Percentiles rank a stretch among this genome's conserved stretches.
These are phyloP conservation scores for Colletotrichum falcatum DNA, from an alignment of 2,329 filamentous ascomycete species.

Conservation along the genomic window DNA sequence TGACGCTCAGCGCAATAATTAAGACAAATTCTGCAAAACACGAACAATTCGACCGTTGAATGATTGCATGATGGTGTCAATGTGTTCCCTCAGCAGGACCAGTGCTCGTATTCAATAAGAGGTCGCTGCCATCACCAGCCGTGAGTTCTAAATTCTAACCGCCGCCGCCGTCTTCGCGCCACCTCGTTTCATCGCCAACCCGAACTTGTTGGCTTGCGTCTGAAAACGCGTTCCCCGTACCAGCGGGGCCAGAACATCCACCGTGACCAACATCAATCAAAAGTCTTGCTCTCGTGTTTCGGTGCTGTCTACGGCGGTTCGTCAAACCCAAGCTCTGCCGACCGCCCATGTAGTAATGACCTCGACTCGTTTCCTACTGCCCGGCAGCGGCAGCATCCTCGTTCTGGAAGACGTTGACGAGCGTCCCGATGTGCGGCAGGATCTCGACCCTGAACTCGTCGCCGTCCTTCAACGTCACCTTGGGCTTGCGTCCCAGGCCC, in stretches of 20 bases:
- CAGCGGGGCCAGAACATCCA: neutral
- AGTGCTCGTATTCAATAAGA: too few species aligned
- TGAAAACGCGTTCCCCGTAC: neutral
- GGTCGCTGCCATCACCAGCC: too few species aligned
- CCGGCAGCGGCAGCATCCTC: conserved; percentile 15
- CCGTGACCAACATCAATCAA: too few species aligned
- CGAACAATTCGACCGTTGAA: neutral
- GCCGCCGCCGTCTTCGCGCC: neutral
- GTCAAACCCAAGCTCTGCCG: too few species aligned
- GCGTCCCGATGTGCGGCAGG: conserved; percentile 55
- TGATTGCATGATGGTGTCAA: neutral
- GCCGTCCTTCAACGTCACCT: conserved; percentile 52
- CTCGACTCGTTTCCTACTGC: neutral
- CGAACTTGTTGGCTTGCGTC: neutral
- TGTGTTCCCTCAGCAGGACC: neutral
- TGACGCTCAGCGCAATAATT: too few species aligned
- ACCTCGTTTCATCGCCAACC: neutral
- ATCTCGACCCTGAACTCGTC: conserved; percentile 60
- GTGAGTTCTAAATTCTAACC: neutral
- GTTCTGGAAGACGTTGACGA: conserved; percentile 49
- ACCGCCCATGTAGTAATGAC: too few species aligned
- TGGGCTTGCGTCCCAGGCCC: conserved; percentile 53
- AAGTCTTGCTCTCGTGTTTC: too few species aligned
- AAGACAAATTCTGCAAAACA: neutral
- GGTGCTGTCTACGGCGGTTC: neutral